Evolutionary conservation across 768 basidiomycete species (phyloP).

Genomic region (Russula sp.): DNA sequence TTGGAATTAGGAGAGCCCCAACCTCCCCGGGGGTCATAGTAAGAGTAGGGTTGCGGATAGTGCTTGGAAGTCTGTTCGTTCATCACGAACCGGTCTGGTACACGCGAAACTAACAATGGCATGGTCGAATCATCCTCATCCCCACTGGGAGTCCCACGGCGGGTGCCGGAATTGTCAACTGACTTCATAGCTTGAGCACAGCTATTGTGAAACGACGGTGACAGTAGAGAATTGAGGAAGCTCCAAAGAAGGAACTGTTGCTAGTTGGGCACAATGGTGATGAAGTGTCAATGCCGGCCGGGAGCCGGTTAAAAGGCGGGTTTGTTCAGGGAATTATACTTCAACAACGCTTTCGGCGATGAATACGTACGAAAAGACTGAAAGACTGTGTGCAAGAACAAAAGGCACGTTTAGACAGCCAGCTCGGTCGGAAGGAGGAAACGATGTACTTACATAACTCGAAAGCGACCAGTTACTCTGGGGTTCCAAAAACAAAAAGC

Average conservation of each 20-base stretch:
- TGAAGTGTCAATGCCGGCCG: constrained; percentile 17
- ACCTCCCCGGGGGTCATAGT: constrained; percentile 38
- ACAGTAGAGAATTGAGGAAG: constrained; percentile 21
- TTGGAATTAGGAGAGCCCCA: constrained; percentile 36
- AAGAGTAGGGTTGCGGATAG: constrained; percentile 43
- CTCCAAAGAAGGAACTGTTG: constrained; percentile 16
- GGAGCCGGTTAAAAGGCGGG: constrained; percentile 12
- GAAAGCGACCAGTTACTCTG: constrained; percentile 5
- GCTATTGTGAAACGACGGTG: constrained; percentile 45
- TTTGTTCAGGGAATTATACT: neutral
- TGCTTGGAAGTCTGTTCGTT: constrained; percentile 49
- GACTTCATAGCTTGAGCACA: constrained; percentile 33
- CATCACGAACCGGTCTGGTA: constrained; percentile 22
- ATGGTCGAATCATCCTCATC: constrained; percentile 25
- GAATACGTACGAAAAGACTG: neutral
- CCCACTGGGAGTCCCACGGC: constrained; percentile 20
- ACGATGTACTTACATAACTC: constrained; percentile 24
- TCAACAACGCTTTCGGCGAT: constrained; percentile 6
- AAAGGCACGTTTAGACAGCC: constrained; percentile 3
- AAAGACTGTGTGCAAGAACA: neutral
- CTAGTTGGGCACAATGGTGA: constrained; percentile 8
- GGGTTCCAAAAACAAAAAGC: neutral
- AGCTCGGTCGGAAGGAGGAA: constrained; percentile 3
- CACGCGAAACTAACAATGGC: constrained; percentile 38
- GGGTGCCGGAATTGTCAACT: constrained; percentile 36